Evolutionary conservation across 495 filamentous ascomycete genomes (phyloP).

Genomic region (Rusavskia elegans): DNA sequence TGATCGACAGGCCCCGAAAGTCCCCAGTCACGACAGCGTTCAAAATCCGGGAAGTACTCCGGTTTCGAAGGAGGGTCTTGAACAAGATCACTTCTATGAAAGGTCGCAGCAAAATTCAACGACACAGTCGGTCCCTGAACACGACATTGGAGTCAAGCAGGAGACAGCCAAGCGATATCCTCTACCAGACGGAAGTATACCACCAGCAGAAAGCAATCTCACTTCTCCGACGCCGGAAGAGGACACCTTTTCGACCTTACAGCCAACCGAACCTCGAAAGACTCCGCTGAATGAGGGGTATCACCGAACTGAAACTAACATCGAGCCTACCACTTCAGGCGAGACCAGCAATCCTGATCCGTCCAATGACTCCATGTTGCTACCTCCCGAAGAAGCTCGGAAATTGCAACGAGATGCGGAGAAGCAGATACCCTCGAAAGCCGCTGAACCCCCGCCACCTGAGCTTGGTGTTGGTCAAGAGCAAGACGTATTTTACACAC

Average conservation of each 20-base stretch:
- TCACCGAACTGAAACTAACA: constrained; percentile 1
- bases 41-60: not conserved
- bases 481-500: constrained; percentile 44
- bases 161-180: constrained; percentile 22
- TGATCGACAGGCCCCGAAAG: constrained; percentile 6
- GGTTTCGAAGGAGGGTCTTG: constrained; percentile 16
- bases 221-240: constrained; percentile 6
- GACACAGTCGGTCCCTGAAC: constrained; percentile 12
- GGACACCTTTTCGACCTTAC: constrained; percentile 9
- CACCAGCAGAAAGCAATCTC: constrained; percentile 9
- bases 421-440: constrained; percentile 34
- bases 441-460: constrained; percentile 20
- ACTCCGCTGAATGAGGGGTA: constrained; percentile 9
- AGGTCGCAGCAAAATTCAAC: constrained; percentile 18
- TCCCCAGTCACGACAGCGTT: constrained; percentile 1
- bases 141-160: constrained; percentile 24
- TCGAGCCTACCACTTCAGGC: constrained; percentile 17
- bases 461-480: constrained; percentile 27
- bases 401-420: constrained; percentile 37
- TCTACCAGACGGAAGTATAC: constrained; percentile 29
- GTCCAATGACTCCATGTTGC: constrained; percentile 20
- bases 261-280: constrained; percentile 13
- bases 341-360: constrained; percentile 18
- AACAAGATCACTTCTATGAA: constrained; percentile 30
- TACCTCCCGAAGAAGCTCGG: constrained; percentile 25